phyloP scores from a whole-genome alignment of 2,329 filamentous ascomycete genomes.

The Dothideomycetes sp. region DNA sequence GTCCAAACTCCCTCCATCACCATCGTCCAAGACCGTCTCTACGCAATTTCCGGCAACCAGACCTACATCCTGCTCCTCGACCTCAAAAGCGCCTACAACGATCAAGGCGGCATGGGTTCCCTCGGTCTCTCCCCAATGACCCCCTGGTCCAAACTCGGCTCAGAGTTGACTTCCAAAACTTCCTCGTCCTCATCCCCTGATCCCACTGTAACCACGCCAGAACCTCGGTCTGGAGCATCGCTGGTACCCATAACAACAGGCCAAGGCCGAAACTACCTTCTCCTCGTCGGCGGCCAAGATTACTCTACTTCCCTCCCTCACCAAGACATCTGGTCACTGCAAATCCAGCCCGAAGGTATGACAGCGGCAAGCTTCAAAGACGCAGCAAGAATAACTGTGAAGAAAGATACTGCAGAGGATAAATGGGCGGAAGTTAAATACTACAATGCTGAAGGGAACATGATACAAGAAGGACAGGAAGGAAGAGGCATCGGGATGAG shows the following conservation, averaged over 20 bases:
- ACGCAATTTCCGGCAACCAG: constrained; percentile 16
- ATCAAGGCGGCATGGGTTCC: constrained; percentile 12
- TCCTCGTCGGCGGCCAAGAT: constrained; percentile 41
- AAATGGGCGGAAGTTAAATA: constrained; percentile 45
- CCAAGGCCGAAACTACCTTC: constrained; percentile 43
- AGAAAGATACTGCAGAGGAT: constrained; percentile 37
- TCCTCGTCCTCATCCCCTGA: constrained; percentile 32
- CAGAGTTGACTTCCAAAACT: too few relatives aligned
- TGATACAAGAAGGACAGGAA: constrained; percentile 27
- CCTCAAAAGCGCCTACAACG: constrained; percentile 11
- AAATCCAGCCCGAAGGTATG: constrained; percentile 39
- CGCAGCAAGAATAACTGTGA: constrained; percentile 36
- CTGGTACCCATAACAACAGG: constrained; percentile 42
- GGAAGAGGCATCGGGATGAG: constrained; percentile 32
- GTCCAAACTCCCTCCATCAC: constrained; percentile 31
- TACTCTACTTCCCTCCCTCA: too few relatives aligned
- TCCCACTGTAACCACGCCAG: constrained; percentile 33
- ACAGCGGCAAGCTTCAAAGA: constrained; percentile 44
- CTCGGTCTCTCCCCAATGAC: constrained; percentile 22
- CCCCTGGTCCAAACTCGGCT: constrained; percentile 32
- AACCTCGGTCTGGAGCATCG: constrained; percentile 34
- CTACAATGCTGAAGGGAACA: constrained; percentile 32
- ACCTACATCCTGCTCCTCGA: constrained; percentile 18
- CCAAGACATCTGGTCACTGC: constrained; percentile 44
- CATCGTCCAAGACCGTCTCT: constrained; percentile 36